phyloP scores from a whole-genome alignment of 306 rosid species.

The Acmispon strigosus region DNA sequence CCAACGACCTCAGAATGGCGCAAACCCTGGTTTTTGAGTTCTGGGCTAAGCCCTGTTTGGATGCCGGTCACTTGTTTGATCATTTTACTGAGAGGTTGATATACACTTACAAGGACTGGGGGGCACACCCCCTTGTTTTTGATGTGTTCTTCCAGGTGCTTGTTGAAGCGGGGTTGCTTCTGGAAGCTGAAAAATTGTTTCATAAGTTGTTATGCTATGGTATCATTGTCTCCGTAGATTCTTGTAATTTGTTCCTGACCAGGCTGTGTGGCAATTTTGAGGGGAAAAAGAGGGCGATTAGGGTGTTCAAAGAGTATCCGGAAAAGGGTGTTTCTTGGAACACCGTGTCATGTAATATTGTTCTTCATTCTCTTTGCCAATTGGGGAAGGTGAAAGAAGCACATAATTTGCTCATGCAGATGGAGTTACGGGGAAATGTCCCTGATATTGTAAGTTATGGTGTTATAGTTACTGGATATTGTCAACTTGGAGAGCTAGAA shows the following conservation, averaged over 20 bases:
- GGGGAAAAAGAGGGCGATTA: constrained; percentile 36
- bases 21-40: constrained; percentile 51
- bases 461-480: constrained; percentile 64
- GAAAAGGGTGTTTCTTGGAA: constrained; percentile 70
- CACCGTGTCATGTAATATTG: constrained; percentile 52
- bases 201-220: constrained; percentile 60
- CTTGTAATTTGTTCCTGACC: constrained; percentile 68
- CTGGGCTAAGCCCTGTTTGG: constrained; percentile 48
- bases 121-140: constrained; percentile 65
- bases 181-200: constrained; percentile 56
- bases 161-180: constrained; percentile 55
- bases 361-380: constrained; percentile 57
- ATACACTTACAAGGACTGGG: constrained; percentile 84
- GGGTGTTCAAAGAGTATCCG: constrained; percentile 55
- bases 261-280: constrained; percentile 37
- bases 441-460: constrained; percentile 81
- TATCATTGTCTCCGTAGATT: constrained; percentile 54
- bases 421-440: constrained; percentile 53
- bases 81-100: constrained; percentile 53
- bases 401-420: constrained; percentile 58
- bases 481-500: constrained; percentile 46
- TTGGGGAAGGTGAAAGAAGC: constrained; percentile 69
- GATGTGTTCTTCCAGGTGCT: constrained; percentile 71
- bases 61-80: constrained; percentile 21
- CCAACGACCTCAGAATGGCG: constrained; percentile 57